These are phyloP conservation scores for Mitragyna speciosa DNA, from an alignment of 257 asterid species.

Conservation along the genomic window DNA sequence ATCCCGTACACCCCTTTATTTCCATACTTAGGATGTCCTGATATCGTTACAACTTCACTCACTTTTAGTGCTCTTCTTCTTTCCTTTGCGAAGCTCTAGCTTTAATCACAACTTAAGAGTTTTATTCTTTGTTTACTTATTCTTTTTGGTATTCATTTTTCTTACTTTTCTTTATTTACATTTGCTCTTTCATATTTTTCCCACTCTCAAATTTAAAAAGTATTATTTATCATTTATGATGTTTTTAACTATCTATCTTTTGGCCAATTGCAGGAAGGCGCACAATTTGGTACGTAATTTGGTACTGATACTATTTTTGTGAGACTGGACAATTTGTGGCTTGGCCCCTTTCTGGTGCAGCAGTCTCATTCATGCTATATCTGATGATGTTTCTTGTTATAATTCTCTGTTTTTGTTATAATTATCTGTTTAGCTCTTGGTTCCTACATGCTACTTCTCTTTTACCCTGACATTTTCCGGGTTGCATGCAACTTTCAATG, in stretches of 20 bases:
- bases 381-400: neutral
- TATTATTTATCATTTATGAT: neutral
- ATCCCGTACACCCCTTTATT: neutral
- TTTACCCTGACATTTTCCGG: neutral
- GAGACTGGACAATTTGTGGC: constrained; percentile 19
- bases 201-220: neutral
- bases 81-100: neutral
- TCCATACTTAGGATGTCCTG: neutral
- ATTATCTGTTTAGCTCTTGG: constrained; percentile 7
- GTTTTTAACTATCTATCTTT: neutral
- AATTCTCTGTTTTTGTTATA: constrained; percentile 14
- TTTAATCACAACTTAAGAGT: neutral
- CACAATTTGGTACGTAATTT: constrained; percentile 20
- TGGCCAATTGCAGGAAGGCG: constrained; percentile 19
- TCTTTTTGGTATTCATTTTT: neutral
- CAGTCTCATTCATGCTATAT: constrained; percentile 8
- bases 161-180: neutral
- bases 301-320: constrained; percentile 16
- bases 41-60: neutral
- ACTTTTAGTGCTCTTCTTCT: neutral
- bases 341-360: constrained; percentile 20
- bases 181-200: neutral
- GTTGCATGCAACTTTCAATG: constrained; percentile 11
- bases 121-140: neutral
- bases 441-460: constrained; percentile 12